Base-by-base conservation (phyloP, 345 rosid species). In the Anastatica hierochuntica region DNA sequence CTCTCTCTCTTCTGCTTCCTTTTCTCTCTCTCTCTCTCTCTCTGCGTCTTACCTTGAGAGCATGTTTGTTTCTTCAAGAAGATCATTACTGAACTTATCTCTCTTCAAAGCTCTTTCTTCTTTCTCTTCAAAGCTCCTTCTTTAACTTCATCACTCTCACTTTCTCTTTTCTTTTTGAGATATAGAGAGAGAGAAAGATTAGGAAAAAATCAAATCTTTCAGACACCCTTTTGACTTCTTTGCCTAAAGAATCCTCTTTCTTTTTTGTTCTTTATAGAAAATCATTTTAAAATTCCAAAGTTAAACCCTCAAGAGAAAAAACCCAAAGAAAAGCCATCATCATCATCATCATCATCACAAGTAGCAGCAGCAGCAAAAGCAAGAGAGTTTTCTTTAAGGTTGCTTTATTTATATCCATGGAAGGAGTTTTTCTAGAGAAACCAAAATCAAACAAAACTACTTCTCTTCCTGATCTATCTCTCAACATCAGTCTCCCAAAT, bases 401-500 rank as follows among this genome's bases (percentile, higher is more conserved):
- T 24, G 37, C 16, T 16, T 29, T 36, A 54, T 60, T 45, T 29
- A 77, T 76, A 70, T 78, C 86, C 62, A 66, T 76, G 36, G 77
- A 83, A 55, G 77, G 82, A 62, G 59, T 71, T 60, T 76, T 76
- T 62, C 42, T 76, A 42, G 84, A 80, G 45, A 67, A 67, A 69
- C 67, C 75, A 20, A 66, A 76, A 40, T 45, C 82, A 53, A 71
- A 60, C 60, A 66, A 71, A 23, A 46, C 37, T 17, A 14, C 39
- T 20, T 44, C 43, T 60, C 52, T 53, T 53, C 92, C 92, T 63
- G 88, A 83, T 78, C 87, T 83, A 14, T 83, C 92, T 49, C 71
- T 83, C 37, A 78, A 83, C 60, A 83, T 83, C 36, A 76, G 88
- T 63, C 87, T 76, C 42, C 92, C 92, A 0, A 69, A 73, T 47